Conservation (phyloP, 1,284 basidiomycete genomes). For the Fomitopsis palustris region DNA sequence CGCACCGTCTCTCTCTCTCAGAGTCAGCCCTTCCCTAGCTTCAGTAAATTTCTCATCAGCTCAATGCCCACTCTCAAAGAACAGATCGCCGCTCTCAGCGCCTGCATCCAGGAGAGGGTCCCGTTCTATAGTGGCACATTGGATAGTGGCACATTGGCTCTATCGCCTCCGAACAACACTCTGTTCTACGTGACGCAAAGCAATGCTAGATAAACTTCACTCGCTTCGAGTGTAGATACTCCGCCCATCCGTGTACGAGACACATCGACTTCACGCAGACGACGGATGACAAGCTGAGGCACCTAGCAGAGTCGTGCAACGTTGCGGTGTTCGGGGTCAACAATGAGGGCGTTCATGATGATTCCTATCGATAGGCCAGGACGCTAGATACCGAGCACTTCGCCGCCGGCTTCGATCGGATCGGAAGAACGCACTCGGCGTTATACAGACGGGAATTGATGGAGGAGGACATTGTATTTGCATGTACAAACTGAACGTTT, state of each 20-base stretch:
- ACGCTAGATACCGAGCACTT: conserved; percentile 23
- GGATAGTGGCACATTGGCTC: conserved; percentile 4
- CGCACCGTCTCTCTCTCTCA: too few relatives aligned
- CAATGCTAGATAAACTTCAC: conserved; percentile 3
- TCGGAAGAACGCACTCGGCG: not conserved
- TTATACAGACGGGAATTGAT: not conserved
- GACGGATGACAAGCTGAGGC: not conserved
- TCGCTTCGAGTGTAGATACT: not conserved
- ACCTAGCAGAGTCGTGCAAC: conserved; percentile 11
- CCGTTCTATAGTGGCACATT: conserved; percentile 16
- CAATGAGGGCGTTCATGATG: conserved; percentile 19
- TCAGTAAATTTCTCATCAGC: too few relatives aligned
- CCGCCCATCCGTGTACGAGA: not conserved
- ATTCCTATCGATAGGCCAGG: conserved; percentile 22
- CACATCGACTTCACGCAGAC: not conserved
- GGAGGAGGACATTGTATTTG: conserved; percentile 20
- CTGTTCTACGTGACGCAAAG: conserved; percentile 15
- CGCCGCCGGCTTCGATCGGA: conserved; percentile 11
- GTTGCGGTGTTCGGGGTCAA: conserved; percentile 18
- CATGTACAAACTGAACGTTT: conserved; percentile 31
- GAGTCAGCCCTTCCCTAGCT: too few relatives aligned
- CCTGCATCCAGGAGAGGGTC: conserved; percentile 4
- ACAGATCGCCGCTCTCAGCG: conserved; percentile 1
- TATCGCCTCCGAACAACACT: conserved; percentile 3
- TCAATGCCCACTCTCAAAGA: not conserved